phyloP scores from a whole-genome alignment of 441 rosid species.

The Biscutella laevigata region DNA sequence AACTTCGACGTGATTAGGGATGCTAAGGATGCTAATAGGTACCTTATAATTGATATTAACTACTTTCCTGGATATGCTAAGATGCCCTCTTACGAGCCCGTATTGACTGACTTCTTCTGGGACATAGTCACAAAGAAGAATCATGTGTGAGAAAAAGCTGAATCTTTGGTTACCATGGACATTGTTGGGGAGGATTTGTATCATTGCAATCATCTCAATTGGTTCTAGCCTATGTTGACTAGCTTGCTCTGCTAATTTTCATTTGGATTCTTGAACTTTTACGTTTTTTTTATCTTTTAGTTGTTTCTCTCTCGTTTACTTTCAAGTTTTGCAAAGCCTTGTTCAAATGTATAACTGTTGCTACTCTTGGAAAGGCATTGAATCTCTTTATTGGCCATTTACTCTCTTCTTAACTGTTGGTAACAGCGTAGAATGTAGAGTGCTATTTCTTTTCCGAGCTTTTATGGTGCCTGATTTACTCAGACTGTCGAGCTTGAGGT shows the following conservation, averaged over 20 bases:
- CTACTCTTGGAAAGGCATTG: slow-evolving; percentile 19
- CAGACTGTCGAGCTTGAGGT: not conserved
- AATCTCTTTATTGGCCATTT: slow-evolving; percentile 10
- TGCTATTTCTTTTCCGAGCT: not conserved
- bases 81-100: slow-evolving; percentile 57
- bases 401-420: slow-evolving; percentile 11
- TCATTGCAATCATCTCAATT: slow-evolving; percentile 15
- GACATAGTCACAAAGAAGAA: slow-evolving; percentile 30
- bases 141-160: slow-evolving; percentile 17
- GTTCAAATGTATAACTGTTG: slow-evolving; percentile 24
- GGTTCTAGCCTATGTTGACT: slow-evolving; percentile 13
- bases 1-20: slow-evolving; percentile 78
- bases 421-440: not conserved
- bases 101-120: slow-evolving; percentile 55
- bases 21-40: slow-evolving; percentile 38
- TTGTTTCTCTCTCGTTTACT: slow-evolving; percentile 16
- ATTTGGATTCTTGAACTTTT: slow-evolving; percentile 27
- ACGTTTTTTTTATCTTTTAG: not conserved
- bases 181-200: slow-evolving; percentile 8
- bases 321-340: slow-evolving; percentile 22
- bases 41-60: slow-evolving; percentile 62
- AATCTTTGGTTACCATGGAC: slow-evolving; percentile 1
- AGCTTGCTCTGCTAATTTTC: slow-evolving; percentile 27
- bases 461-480: not conserved
- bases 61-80: slow-evolving; percentile 80